Percentiles rank a stretch among this genome's conserved stretches.
phyloP scores from a whole-genome alignment of 768 basidiomycete species.

The Cystofilobasidium bisporidii region DNA sequence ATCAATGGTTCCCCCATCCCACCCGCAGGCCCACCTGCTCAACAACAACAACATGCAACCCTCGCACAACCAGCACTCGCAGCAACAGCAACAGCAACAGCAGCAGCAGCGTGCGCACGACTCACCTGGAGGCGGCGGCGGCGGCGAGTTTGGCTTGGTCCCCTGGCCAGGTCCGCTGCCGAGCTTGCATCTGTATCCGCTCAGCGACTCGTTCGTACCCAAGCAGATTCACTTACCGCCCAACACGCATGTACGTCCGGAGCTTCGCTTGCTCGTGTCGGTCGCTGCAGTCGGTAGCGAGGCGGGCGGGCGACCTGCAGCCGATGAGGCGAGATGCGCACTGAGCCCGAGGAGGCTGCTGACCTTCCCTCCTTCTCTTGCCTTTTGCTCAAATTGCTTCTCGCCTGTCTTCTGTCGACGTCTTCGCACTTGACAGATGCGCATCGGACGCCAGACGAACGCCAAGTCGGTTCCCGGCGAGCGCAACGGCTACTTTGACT shows the following conservation, averaged over 20 bases:
- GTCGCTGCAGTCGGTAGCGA: no score
- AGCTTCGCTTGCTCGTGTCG: neutral
- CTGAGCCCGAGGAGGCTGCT: no score
- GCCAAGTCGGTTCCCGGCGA: slow-evolving; percentile 83
- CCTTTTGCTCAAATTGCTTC: neutral
- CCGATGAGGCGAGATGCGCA: neutral
- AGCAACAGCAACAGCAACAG: slow-evolving; percentile 14
- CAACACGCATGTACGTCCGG: slow-evolving; percentile 18
- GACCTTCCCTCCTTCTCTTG: no score
- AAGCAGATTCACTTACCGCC: slow-evolving; percentile 62
- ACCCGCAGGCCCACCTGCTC: slow-evolving; percentile 11
- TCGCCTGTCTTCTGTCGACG: no score
- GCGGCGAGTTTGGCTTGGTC: neutral
- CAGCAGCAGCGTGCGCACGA: slow-evolving; percentile 9
- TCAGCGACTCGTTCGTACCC: slow-evolving; percentile 87
- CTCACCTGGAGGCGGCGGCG: neutral
- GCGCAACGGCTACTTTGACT: slow-evolving; percentile 93
- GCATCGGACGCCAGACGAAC: slow-evolving; percentile 89
- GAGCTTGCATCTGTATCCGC: slow-evolving; percentile 60
- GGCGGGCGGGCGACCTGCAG: no score
- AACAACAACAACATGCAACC: slow-evolving; percentile 16
- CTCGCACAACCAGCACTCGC: slow-evolving; percentile 3
- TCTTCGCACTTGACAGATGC: slow-evolving; percentile 50
- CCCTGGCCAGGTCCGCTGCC: slow-evolving; percentile 35
- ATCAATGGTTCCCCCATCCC: neutral